Evolutionary conservation across 23 red algal species (phyloP), one percentile per base, ranked within the genome.

Genomic region (Gracilaria caudata): DNA sequence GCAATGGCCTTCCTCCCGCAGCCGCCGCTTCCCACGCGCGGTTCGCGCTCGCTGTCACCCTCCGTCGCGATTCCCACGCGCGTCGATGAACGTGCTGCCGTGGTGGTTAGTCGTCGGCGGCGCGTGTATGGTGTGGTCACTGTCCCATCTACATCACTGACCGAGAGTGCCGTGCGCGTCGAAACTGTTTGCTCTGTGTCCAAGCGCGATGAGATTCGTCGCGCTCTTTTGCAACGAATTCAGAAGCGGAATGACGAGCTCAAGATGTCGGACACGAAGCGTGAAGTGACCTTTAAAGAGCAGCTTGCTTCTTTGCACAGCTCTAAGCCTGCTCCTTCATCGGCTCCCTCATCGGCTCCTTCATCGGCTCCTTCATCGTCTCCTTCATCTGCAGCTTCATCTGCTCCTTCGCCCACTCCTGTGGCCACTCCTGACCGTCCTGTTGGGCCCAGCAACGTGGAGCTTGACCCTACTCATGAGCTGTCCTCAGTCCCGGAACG

Each of bases 1-100:
- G 43, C 32, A 14, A 75, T 75, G 70, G 70, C 70, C 70, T 75
- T 75, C 35, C 70, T 75, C 43, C 39, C 70, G 19, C 70, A 75
- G 0, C 38, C 40, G 25, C 37, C n/a, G 21, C 70, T 75, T 26
- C 70, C 70, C 21, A 8, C 13, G 29, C 70, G 70, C 70, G 25
- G 29, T 10, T 0, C 39, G 38, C 37, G 70, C 33, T 46, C 66
- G 9, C 57, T 25, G 57, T 61, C 61, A 66, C 61, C 29, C 6
- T 66, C 26, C 30, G 12, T 35, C 6, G 25, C 61, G 9, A 66
- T 66, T 66, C 61, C 61, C 29, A 35, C 61, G 12, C 61, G 29
- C 30, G 21, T 66, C 32, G 61, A 66, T 25, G 61, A 66, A 7
- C 61, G 30, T 30, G 14, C 30, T 66, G 61, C 61, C 14, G 4